Evolutionary conservation across 768 basidiomycete genomes (phyloP), one percentile per base, ranked within the genome.

Genomic region (Suillus tomentosus): DNA sequence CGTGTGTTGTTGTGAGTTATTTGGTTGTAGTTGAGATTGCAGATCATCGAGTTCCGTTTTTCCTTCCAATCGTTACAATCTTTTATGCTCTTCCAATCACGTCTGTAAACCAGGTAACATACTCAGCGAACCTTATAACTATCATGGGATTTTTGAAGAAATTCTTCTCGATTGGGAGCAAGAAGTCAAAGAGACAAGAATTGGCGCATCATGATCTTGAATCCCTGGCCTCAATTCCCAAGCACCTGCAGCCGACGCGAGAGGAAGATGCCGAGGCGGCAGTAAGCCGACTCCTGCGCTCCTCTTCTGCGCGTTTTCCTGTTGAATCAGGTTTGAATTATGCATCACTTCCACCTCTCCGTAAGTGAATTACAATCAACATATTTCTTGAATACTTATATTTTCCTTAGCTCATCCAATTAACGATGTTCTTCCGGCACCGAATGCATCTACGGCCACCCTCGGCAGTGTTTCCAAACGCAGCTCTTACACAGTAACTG

Each of bases 401-500:
- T n/a, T 1, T 45, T 31, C 17, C 62, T 39, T 61, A 89, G 87
- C 87, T 11, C 89, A 91, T 70, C 90, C 90, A 11, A 87, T 89
- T 43, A 85, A 91, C 68, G 77, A 80, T 56, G 79, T 88, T 31
- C 69, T 84, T 15, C 79, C 81, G 62, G 79, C 77, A 5, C 83
- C 87, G 27, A 77, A 78, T 17, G 77, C 80, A 19, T 87, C 88
- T 9, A 80, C 83, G 3, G 71, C 79, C 19, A 88, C 86, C 66
- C 71, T 87, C 37, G 80, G 82, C 7, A 89, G 84, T 69, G 73
- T 80, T 17, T 83, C 78, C 64, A 81, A 79, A 61, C 82, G 82
- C 47, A 85, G 86, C 22, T 89, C 85, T 27, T 94, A 90, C 73
- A 87, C 83, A 48, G 91, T 92, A 60, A 90, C 84, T n/a, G 80